Evolutionary conservation across 768 basidiomycete species (phyloP).

Genomic region (Amanita brunnescens): DNA sequence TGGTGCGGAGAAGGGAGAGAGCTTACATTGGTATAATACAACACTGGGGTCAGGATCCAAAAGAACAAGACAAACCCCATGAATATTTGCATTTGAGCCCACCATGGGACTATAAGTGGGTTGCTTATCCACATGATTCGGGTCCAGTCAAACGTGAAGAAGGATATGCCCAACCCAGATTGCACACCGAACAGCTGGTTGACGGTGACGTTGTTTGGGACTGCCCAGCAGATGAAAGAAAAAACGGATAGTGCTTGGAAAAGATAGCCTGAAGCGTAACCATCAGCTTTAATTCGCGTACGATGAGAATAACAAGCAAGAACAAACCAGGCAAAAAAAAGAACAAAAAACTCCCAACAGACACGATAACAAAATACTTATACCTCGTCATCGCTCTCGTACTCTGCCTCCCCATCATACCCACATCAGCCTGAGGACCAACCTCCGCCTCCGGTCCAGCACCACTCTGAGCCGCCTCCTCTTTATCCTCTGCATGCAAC

Average conservation of each 20-base stretch:
- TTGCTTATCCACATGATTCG: constrained; percentile 45
- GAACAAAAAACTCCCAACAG: constrained; percentile 65
- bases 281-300: constrained; percentile 47
- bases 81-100: constrained; percentile 91
- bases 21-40: constrained; percentile 83
- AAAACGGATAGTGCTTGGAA: constrained; percentile 85
- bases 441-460: constrained; percentile 36
- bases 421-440: constrained; percentile 32
- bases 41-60: constrained; percentile 81
- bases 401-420: constrained; percentile 4
- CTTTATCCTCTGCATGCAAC: constrained; percentile 90
- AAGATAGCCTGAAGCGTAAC: constrained; percentile 56
- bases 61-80: constrained; percentile 82
- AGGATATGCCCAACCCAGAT: constrained; percentile 79
- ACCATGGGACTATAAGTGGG: constrained; percentile 78
- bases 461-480: too few species aligned
- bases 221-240: constrained; percentile 91
- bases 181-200: constrained; percentile 88
- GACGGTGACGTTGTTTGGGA: constrained; percentile 70
- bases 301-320: not conserved
- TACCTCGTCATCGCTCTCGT: constrained; percentile 51
- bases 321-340: constrained; percentile 83
- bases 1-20: constrained; percentile 21
- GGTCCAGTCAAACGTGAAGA: constrained; percentile 92
- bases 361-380: constrained; percentile 69